A percentile compares a stretch with the other conserved stretches of the same genome.
These are phyloP conservation scores for Hyaloperonospora brassicae DNA, from an alignment of 352 stramenopile species.

Conservation along the genomic window DNA sequence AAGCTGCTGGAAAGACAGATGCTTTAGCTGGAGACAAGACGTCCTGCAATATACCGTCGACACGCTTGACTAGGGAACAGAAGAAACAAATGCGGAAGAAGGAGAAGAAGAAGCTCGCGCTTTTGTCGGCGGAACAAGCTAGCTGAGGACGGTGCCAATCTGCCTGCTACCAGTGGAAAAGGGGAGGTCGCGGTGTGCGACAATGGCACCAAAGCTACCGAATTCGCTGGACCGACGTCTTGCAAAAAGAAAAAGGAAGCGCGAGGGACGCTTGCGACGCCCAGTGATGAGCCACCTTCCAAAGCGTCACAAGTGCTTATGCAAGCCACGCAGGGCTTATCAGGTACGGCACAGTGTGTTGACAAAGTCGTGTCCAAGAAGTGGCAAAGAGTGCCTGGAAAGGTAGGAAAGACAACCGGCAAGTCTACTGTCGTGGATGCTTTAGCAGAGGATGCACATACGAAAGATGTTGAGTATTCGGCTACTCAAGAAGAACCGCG, in stretches of 20 bases:
- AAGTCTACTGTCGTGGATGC: conserved; percentile 11
- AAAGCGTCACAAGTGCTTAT: background rate
- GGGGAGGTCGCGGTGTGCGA: background rate
- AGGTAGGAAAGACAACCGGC: background rate
- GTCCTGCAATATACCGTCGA: background rate
- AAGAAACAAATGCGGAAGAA: conserved; percentile 1
- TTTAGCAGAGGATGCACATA: conserved; percentile 14
- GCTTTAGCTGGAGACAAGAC: no score
- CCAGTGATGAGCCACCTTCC: background rate
- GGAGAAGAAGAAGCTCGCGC: background rate
- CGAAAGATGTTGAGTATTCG: conserved; percentile 20
- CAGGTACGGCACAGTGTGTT: background rate
- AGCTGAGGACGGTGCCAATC: background rate
- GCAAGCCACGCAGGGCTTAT: conserved; percentile 6
- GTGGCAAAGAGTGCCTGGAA: background rate
- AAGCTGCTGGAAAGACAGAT: background rate
- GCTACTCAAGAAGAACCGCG: conserved; percentile 12
- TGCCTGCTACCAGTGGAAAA: background rate
- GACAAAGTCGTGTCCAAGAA: conserved; percentile 4
- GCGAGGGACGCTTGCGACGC: conserved; percentile 2
- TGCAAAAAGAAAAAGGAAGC: conserved; percentile 13
- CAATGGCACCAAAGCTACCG: background rate
- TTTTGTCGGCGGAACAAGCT: background rate
- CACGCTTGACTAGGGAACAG: conserved; percentile 3
- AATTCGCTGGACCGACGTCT: conserved; percentile 1